Evolutionary conservation across 306 rosid species (phyloP), one percentile per base, ranked within the genome.

Genomic region (Pyrus communis): DNA sequence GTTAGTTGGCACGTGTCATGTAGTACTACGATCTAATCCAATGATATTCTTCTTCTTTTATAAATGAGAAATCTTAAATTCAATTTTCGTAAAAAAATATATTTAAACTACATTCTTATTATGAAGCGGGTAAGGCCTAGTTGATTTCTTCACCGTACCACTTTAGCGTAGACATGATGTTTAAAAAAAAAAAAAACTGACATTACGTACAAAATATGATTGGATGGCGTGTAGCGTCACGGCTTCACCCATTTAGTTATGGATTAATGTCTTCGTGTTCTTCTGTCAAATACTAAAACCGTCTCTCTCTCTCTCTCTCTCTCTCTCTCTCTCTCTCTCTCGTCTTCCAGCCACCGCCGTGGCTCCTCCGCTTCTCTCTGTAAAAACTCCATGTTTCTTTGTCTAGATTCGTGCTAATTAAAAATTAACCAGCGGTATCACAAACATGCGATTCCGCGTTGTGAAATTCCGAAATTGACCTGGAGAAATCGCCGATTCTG

Each of bases 401-500:
- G 52, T 46, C 21, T 65, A 27, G 66, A 8, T 71, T 11, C 19
- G 2, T 43, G 61, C 17, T 2, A 31, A 19, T 73, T 57, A 9
- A 71, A 60, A 60, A 49, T 49, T 49, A 49, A 17, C 55, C 1
- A 4, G 30, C 63, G 15, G 17, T 58, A n/a, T 23, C 79, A 69
- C 38, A 67, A 64, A 65, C 71, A 73, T 63, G 82, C 78, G 54
- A 49, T 38, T 66, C 30, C 60, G 69, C 76, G 27, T 11, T 1
- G 43, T 49, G 57, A 57, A 71, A 27, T 81, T 84, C 86, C 89
- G 85, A 75, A 78, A 72, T 75, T 13, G 40, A 58, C 81, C 76
- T 60, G 30, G 6, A 15, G 52, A 11, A 12, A 19, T 14, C 80
- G 69, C 62, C 33, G 17, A 58, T 57, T 14, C 19, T 60, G 21